These are phyloP conservation scores for Psophocarpus tetragonolobus DNA, from an alignment of 306 rosid genomes.

Conservation along the genomic window DNA sequence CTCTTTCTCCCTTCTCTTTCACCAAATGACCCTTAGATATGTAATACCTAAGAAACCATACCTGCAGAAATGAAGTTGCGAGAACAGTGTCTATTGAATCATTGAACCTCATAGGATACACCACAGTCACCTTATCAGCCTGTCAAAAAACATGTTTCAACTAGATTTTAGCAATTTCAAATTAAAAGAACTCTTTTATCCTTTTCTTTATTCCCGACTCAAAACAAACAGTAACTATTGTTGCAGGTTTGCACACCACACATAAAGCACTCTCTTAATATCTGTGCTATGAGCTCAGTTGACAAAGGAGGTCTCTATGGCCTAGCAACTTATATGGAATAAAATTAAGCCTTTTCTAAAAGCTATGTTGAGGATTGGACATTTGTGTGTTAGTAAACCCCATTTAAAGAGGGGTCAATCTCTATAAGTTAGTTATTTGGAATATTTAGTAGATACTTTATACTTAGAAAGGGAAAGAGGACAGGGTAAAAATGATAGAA, in stretches of 20 bases:
- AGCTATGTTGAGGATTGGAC: not conserved
- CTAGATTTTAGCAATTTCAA: slow-evolving; percentile 14
- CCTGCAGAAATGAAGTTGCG: slow-evolving; percentile 98
- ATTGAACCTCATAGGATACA: slow-evolving; percentile 94
- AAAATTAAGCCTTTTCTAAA: not conserved
- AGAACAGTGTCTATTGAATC: slow-evolving; percentile 87
- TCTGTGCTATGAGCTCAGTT: not conserved
- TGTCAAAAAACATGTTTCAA: slow-evolving; percentile 42
- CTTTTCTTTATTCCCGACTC: slow-evolving; percentile 5
- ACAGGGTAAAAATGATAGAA: not conserved
- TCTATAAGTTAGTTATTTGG: not conserved
- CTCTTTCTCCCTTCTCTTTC: slow-evolving; percentile 7
- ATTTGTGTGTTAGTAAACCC: not conserved
- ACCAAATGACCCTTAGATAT: slow-evolving; percentile 24
- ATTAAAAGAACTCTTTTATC: not conserved
- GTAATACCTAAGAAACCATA: slow-evolving; percentile 36
- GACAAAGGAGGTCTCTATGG: slow-evolving; percentile 1
- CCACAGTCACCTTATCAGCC: slow-evolving; percentile 90
- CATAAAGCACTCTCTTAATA: not conserved
- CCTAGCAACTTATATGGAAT: not conserved
- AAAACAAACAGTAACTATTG: slow-evolving; percentile 9
- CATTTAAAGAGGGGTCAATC: not conserved
- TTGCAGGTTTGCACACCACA: slow-evolving; percentile 4
- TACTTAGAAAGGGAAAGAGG: not conserved
- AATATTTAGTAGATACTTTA: not conserved